Base-by-base conservation (phyloP, 768 basidiomycete genomes). In the Amanita molliuscula region DNA sequence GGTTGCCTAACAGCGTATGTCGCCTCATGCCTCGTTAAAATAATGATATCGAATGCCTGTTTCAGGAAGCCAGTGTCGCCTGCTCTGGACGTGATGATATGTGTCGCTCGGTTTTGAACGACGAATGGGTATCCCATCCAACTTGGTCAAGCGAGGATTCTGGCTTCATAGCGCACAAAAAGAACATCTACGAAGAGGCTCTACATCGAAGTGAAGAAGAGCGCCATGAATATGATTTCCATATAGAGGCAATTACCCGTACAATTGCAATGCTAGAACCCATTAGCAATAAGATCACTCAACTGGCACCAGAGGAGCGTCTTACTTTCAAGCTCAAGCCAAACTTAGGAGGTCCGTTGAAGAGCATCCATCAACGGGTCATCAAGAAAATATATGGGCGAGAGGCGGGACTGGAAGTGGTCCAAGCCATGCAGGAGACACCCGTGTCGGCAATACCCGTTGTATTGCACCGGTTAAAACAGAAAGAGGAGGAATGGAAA, bases 401-500 rank as follows among this genome's bases (percentile, higher is more conserved):
- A 9, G 90, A 92, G 38, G 74, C 81, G 0, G 91, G 90, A 3
- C 56, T 83, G 54, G 88, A 90, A 45, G 88, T 93, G 1, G 75
- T 91, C 35, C 77, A 81, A 36, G 83, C 89, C 0, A 83, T 99
- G 77, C 92, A 98, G 65, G 94, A 97, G n/a, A 76, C 82, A 5
- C 95, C 96, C 0, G 80, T 81, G 11, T 68, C 84, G 13, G 88
- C 95, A 7, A 83, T 98, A 16, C 94, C 96, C 0, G 81, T 97
- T 47, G 90, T 99, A 1, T 75, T 99, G 6, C 70, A 76, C 42
- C 79, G 96, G 5, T 69, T 99, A 52, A 96, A 96, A 69, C 84
- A 87, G 65, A 98, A 98, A 68, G 95, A 98, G 62, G 92, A 92
- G 53, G 95, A 98, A 62, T 99, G 96, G 96, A 96, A 93, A 67